phyloP scores from a whole-genome alignment of 257 asterid genomes.

The Primulina tabacum region DNA sequence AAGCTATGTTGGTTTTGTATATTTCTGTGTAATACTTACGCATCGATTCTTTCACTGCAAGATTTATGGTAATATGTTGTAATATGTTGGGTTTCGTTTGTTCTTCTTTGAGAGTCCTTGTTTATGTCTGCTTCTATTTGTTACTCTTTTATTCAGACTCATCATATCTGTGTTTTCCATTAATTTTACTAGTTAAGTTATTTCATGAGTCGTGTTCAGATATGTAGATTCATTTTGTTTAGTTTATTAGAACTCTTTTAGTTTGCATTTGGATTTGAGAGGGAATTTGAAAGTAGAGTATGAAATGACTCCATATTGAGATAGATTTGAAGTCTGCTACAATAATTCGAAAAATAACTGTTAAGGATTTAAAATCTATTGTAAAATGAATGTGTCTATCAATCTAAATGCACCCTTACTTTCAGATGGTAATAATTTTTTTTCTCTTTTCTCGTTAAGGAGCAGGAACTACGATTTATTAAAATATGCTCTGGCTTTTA shows the following conservation, averaged over 20 bases:
- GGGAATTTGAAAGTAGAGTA: not conserved
- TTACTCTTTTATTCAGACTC: not conserved
- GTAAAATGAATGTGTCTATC: not conserved
- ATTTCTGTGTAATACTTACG: not conserved
- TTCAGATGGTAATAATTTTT: not conserved
- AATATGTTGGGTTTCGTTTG: not conserved
- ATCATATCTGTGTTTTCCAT: not conserved
- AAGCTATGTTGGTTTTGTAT: too few relatives aligned
- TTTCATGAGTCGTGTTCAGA: not conserved
- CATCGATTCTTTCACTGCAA: too few relatives aligned
- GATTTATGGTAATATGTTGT: not conserved
- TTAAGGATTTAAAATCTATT: not conserved
- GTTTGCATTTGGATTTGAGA: not conserved
- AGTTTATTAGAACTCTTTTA: too few relatives aligned
- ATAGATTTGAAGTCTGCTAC: not conserved
- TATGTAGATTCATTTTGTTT: not conserved
- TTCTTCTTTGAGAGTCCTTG: not conserved
- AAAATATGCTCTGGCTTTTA: not conserved
- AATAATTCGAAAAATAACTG: too few relatives aligned
- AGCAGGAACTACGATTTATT: not conserved
- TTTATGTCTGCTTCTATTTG: not conserved
- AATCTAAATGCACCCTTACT: not conserved
- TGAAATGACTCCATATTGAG: not conserved
- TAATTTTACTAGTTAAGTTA: not conserved
- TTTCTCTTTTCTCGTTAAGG: not conserved